Conservation (phyloP, 768 basidiomycete species). For the Lactarius tabidus region DNA sequence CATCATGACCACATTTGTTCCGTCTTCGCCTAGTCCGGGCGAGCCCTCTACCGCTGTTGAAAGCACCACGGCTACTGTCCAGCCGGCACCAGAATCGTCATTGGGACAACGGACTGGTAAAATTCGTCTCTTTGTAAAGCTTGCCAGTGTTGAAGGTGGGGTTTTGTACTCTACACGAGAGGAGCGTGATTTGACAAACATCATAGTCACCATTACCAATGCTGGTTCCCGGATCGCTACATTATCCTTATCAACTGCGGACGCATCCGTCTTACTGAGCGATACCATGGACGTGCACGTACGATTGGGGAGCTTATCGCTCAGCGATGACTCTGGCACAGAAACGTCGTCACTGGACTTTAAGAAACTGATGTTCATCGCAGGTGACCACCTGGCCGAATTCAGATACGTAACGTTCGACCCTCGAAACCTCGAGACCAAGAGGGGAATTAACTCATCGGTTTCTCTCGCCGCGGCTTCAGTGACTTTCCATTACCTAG, state of each 20-base stretch:
- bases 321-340: constrained; percentile 66
- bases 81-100: not conserved
- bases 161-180: constrained; percentile 1
- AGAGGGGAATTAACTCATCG: constrained; percentile 78
- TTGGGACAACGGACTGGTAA: constrained; percentile 37
- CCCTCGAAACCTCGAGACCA: constrained; percentile 56
- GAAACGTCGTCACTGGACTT: constrained; percentile 58
- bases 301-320: constrained; percentile 74
- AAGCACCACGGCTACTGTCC: not conserved
- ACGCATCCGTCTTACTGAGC: constrained; percentile 72
- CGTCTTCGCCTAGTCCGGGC: constrained; percentile 32
- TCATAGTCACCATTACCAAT: constrained; percentile 72
- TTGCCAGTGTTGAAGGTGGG: constrained; percentile 79
- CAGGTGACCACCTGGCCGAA: constrained; percentile 91
- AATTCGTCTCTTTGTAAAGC: constrained; percentile 75
- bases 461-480: constrained; percentile 84
- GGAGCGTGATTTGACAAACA: constrained; percentile 6
- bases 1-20: constrained; percentile 94
- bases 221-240: constrained; percentile 71
- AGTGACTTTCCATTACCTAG: constrained; percentile 82
- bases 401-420: constrained; percentile 93
- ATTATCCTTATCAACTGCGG: constrained; percentile 83
- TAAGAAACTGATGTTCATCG: constrained; percentile 85
- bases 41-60: constrained; percentile 9
- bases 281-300: constrained; percentile 74